Evolutionary conservation across 2,329 filamentous ascomycete genomes (phyloP).

Genomic region (Aureobasidium zeae): DNA sequence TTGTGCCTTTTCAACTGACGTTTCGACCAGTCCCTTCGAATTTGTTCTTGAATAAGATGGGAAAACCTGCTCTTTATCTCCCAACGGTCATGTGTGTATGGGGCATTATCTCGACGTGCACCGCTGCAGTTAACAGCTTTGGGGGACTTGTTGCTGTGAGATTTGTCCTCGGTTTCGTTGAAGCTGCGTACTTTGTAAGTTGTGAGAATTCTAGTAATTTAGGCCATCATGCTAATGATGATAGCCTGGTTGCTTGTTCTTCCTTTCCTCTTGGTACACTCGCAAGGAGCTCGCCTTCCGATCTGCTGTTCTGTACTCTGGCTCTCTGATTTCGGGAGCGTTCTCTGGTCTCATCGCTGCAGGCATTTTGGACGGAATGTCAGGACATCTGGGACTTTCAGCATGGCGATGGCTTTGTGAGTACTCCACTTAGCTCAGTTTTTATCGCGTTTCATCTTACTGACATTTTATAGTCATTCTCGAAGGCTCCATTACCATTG

Average conservation of each 20-base stretch:
- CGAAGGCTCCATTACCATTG: constrained; percentile 31
- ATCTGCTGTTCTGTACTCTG: constrained; percentile 45
- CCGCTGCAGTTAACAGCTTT: constrained; percentile 29
- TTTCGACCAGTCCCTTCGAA: constrained; percentile 29
- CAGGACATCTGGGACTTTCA: constrained; percentile 24
- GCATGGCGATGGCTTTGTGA: constrained; percentile 30
- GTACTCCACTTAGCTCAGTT: background rate
- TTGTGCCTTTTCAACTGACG: constrained; percentile 33
- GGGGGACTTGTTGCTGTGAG: constrained; percentile 30
- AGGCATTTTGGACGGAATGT: constrained; percentile 38
- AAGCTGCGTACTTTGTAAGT: constrained; percentile 33
- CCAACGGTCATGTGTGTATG: constrained; percentile 29
- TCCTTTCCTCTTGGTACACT: constrained; percentile 46
- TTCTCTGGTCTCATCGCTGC: constrained; percentile 48
- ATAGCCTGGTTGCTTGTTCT: constrained; percentile 37
- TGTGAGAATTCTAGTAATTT: background rate
- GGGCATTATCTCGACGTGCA: constrained; percentile 28
- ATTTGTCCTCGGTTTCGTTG: constrained; percentile 35
- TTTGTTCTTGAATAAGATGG: constrained; percentile 29
- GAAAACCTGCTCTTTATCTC: constrained; percentile 28
- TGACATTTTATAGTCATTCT: constrained; percentile 25
- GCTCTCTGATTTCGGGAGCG: constrained; percentile 40
- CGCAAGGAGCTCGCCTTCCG: constrained; percentile 43
- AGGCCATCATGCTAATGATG: background rate
- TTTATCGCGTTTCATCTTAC: background rate